A percentile compares a stretch with the other conserved stretches of the same genome.
Conservation (phyloP, 768 basidiomycete species). For the Suillus subluteus region DNA sequence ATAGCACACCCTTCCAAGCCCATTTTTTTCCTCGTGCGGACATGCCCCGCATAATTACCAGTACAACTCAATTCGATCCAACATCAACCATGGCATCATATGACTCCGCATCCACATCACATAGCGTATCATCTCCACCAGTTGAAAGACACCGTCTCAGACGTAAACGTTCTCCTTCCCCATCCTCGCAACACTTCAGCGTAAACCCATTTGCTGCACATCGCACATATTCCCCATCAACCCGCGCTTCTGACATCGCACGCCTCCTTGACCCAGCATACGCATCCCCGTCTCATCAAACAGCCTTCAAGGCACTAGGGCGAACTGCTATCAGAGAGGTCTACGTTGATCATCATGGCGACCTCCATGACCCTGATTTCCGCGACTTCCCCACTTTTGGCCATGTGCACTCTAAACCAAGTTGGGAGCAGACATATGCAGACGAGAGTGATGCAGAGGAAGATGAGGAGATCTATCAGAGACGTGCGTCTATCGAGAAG, state of each 20-base stretch:
- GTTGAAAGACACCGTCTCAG: constrained; percentile 27
- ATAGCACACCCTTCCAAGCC: neutral
- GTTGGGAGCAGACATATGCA: constrained; percentile 38
- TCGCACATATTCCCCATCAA: constrained; percentile 39
- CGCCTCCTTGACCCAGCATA: constrained; percentile 70
- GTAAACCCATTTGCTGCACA: constrained; percentile 16
- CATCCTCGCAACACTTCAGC: constrained; percentile 24
- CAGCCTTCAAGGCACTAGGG: constrained; percentile 27
- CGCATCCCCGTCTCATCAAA: constrained; percentile 38
- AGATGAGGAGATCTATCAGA: constrained; percentile 26
- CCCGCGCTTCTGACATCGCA: constrained; percentile 55
- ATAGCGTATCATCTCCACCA: constrained; percentile 19
- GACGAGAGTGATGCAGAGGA: constrained; percentile 37
- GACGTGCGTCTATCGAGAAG: constrained; percentile 22
- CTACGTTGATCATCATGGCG: constrained; percentile 64
- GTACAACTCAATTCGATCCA: constrained; percentile 13
- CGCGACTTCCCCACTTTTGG: constrained; percentile 57
- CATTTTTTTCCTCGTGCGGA: constrained; percentile 2
- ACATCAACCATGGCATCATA: constrained; percentile 21
- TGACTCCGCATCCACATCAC: constrained; percentile 26
- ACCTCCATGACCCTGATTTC: constrained; percentile 71
- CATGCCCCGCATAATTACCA: constrained; percentile 12
- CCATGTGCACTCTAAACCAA: constrained; percentile 25
- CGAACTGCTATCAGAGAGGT: constrained; percentile 33
- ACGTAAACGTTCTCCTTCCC: constrained; percentile 31